Evolutionary conservation across 306 rosid species (phyloP), one percentile per base, ranked within the genome.

Genomic region (Quercus bicolor): DNA sequence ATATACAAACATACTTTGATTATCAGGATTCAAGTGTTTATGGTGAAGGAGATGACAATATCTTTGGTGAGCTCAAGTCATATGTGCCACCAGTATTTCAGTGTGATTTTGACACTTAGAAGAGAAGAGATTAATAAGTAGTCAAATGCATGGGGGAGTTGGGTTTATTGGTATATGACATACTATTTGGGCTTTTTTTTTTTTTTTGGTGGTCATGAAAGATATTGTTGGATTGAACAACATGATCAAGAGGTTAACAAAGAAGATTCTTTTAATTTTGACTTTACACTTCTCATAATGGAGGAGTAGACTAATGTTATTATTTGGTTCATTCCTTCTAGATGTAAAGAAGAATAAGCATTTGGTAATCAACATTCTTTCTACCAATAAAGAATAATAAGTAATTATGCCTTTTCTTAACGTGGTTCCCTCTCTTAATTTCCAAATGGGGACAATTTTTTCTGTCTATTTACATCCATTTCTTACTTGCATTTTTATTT

Each of bases 1-100:
- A 94, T 71, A 87, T 92, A 75, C 97, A 92, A 75, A 94, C 97
- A 0, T 90, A 83, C 48, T 92, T 92, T 77, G 97, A 84, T 51
- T 82, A 81, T 56, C 82, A 92, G 64, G 92, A 87, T 20, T 83
- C 86, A 16, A 68, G 81, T 15, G 68, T 74, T 85, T 80, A 75
- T 56, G 40, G 75, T 1, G 94, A 88, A 26, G 84, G 81, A 76
- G 92, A 94, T 68, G 97, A 92, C 72, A 65, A 79, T 57, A 89
- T 94, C 73, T 94, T 94, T 59, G 92, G 93, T 66, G 94, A 84
- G 12, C 80, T 92, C 20, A 80, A 74, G 45, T 82, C 94, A 0
- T 75, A 89, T 33, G 77, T 70, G 56, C 80, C 91, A 6, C 84
- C 93, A 29, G 72, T 87, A 68, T 94, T 94, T 87, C 90, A 89